These are phyloP conservation scores for Trichoderma arundinaceum DNA, from an alignment of 2,329 filamentous ascomycete genomes.

Conservation along the genomic window DNA sequence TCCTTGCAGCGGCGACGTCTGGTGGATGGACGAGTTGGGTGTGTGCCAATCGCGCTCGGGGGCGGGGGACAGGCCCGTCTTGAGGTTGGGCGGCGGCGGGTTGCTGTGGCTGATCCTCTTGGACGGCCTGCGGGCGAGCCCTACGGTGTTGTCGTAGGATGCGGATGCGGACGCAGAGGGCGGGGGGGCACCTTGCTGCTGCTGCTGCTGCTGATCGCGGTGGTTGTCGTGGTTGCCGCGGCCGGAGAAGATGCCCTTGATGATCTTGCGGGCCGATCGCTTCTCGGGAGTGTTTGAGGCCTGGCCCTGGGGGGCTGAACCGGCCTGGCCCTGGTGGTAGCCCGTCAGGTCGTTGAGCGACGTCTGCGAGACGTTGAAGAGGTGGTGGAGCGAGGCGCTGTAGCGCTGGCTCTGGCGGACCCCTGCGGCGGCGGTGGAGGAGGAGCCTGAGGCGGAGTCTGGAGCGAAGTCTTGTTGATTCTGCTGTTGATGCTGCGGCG, in stretches of 20 bases:
- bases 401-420: slow-evolving; percentile 60
- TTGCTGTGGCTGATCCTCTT: slow-evolving; percentile 58
- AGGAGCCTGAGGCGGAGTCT: slow-evolving; percentile 34
- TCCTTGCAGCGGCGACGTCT: slow-evolving; percentile 52
- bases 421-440: slow-evolving; percentile 37
- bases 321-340: slow-evolving; percentile 36
- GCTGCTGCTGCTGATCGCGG: slow-evolving; percentile 35
- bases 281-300: slow-evolving; percentile 48
- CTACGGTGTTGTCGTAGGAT: slow-evolving; percentile 56
- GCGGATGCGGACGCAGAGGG: slow-evolving; percentile 37
- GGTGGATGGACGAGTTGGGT: slow-evolving; percentile 34
- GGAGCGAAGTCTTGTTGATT: slow-evolving; percentile 52
- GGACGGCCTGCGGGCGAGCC: slow-evolving; percentile 60
- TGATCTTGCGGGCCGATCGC: slow-evolving; percentile 58
- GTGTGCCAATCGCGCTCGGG: slow-evolving; percentile 36
- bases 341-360: slow-evolving; percentile 38
- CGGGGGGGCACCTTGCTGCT: slow-evolving; percentile 6
- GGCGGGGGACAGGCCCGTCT: slow-evolving; percentile 47
- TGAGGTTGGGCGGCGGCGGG: slow-evolving; percentile 49
- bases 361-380: slow-evolving; percentile 41
- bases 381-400: slow-evolving; percentile 44
- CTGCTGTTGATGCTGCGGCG: slow-evolving; percentile 35
- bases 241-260: slow-evolving; percentile 59
- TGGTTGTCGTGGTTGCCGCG: slow-evolving; percentile 31
- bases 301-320: slow-evolving; percentile 42